Evolutionary conservation across 805 yeast genomes (phyloP).

Genomic region (Suhomyces kilbournensis): DNA sequence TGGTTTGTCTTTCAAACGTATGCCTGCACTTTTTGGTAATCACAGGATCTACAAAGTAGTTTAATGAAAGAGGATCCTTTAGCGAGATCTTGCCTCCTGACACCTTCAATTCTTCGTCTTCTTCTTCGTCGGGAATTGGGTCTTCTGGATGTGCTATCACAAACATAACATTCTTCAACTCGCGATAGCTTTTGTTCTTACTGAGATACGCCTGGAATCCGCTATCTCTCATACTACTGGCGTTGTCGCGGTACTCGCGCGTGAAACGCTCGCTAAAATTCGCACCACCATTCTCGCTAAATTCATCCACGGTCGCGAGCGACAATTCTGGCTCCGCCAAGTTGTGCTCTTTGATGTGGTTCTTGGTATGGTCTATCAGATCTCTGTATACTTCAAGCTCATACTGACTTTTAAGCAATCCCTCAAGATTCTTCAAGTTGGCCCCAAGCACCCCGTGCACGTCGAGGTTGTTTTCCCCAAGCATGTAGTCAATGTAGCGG

Average conservation of each 20-base stretch:
- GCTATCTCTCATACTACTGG: constrained; percentile 1
- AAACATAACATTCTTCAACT: constrained; percentile 42
- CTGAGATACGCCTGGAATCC: constrained; percentile 8
- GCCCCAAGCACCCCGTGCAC: background rate
- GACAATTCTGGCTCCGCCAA: constrained; percentile 20
- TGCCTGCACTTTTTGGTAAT: constrained; percentile 59
- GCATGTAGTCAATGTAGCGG: constrained; percentile 5
- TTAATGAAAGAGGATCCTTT: constrained; percentile 63
- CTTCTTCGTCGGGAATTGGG: constrained; percentile 52
- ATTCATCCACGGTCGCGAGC: constrained; percentile 20
- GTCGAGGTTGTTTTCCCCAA: constrained; percentile 1
- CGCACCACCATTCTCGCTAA: constrained; percentile 8
- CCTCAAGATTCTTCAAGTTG: constrained; percentile 5
- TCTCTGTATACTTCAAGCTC: constrained; percentile 3
- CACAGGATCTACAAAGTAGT: constrained; percentile 52
- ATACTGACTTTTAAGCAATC: constrained; percentile 6
- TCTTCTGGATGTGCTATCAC: constrained; percentile 58
- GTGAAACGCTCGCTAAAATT: constrained; percentile 10
- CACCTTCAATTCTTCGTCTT: constrained; percentile 60
- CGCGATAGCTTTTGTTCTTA: constrained; percentile 16
- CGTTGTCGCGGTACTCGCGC: constrained; percentile 5
- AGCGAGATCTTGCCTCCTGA: constrained; percentile 71
- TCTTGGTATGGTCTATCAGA: constrained; percentile 12
- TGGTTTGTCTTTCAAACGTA: constrained; percentile 52
- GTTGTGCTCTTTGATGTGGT: constrained; percentile 15